phyloP scores from a whole-genome alignment of 495 filamentous ascomycete species.

The Podospora sp. region DNA sequence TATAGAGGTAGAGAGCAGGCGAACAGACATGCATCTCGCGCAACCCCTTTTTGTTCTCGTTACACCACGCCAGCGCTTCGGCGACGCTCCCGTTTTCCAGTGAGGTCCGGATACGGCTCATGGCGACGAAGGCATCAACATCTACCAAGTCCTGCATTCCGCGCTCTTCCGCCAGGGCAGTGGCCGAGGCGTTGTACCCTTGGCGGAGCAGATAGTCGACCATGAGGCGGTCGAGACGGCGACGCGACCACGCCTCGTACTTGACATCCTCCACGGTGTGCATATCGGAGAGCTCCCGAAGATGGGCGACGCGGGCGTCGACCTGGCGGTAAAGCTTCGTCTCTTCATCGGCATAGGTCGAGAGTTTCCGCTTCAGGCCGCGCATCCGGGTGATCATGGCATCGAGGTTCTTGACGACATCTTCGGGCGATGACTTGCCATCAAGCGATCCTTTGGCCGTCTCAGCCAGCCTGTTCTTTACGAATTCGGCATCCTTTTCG shows the following conservation, averaged over 20 bases:
- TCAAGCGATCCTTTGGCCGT: conserved; percentile 67
- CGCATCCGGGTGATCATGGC: conserved; percentile 82
- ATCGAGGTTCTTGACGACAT: conserved; percentile 76
- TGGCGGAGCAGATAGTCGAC: conserved; percentile 87
- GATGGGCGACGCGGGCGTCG: conserved; percentile 74
- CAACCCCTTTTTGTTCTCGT: conserved; percentile 84
- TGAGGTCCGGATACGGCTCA: conserved; percentile 71
- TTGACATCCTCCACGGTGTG: conserved; percentile 85
- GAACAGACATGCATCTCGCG: conserved; percentile 75
- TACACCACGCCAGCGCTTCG: conserved; percentile 87
- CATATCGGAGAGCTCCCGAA: conserved; percentile 77
- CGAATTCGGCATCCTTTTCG: conserved; percentile 72
- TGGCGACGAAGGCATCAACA: conserved; percentile 82
- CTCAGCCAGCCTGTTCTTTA: conserved; percentile 70
- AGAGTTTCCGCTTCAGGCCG: conserved; percentile 83
- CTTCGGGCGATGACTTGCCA: conserved; percentile 60
- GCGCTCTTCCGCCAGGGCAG: conserved; percentile 69
- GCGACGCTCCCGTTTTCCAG: conserved; percentile 69
- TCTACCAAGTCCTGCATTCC: conserved; percentile 75
- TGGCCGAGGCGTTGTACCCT: conserved; percentile 79
- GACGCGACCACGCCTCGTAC: conserved; percentile 87
- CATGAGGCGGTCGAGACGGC: conserved; percentile 78
- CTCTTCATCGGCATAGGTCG: conserved; percentile 76
- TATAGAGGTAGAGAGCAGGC: neutral
- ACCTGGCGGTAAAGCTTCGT: conserved; percentile 69